Evolutionary conservation across 768 basidiomycete species (phyloP), one percentile per base, ranked within the genome.

Genomic region (Rhizopogon vesiculosus): DNA sequence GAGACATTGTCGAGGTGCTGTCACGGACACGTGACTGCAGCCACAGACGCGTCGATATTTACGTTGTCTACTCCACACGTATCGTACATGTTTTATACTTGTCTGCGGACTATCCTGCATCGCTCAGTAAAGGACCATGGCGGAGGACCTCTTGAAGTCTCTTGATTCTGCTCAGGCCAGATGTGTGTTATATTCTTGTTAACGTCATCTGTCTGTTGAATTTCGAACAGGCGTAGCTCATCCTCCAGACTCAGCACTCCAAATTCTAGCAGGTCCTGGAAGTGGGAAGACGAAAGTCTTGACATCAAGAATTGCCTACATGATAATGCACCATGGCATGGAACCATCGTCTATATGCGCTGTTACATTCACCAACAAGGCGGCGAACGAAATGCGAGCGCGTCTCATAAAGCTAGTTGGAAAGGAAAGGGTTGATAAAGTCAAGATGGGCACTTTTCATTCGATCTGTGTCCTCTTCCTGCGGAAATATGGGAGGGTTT

Each of bases 281-380:
- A 80, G 88, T 62, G 90, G 88, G 22, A 87, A 87, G 66, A 87
- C 86, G 0, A 85, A 80, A 68, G 84, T 89, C 25, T 66, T 90
- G 25, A 88, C 84, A 5, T 80, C 83, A 46, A 78, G 89, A 15
- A 84, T 89, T 45, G 86, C 83, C 3, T 74, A 87, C 65, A 72
- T 91, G 19, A 83, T 89, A 49, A 65, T 80, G 6, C 66, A 76
- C 29, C 79, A 84, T 61, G 62, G 62, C 25, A 63, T 87, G 9
- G 64, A 75, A 10, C 80, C 88, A 2, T 73, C 76, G 4, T 74
- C 81, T 16, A 86, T 91, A 69, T 87, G 86, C 62, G 86, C 87
- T 2, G 88, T 94, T 10, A 96, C 83, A 0, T 96, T 94, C 68
- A 93, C 92, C 9, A 93, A 93, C 73, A 92, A 92, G 69, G 91